Evolutionary conservation across 257 asterid genomes (phyloP).

Genomic region (Parsonsia alboflavescens): DNA sequence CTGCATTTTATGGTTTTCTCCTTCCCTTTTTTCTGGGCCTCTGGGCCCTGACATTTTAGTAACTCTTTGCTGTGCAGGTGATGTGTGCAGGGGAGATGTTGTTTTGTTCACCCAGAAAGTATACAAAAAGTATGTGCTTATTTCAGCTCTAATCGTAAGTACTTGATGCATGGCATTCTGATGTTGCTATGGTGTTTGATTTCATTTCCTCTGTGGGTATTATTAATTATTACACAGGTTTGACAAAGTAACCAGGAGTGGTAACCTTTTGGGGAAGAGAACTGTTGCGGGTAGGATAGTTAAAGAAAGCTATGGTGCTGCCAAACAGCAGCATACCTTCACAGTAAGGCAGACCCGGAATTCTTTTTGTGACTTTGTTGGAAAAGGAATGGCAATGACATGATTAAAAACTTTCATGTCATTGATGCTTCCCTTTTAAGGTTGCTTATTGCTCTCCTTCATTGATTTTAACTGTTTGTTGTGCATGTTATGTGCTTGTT

Average conservation of each 20-base stretch:
- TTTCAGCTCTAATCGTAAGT: neutral
- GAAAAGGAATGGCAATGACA: neutral
- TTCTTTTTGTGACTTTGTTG: neutral
- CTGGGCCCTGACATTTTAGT: conserved; percentile 1
- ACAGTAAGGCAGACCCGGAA: conserved; percentile 38
- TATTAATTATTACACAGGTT: conserved; percentile 25
- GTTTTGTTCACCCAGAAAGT: conserved; percentile 73
- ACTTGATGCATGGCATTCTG: neutral
- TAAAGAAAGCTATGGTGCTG: conserved; percentile 75
- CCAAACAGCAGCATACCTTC: conserved; percentile 84
- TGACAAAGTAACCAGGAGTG: conserved; percentile 42
- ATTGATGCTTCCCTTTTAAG: neutral
- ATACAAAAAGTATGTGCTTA: conserved; percentile 32
- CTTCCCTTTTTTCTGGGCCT: neutral
- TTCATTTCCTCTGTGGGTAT: neutral
- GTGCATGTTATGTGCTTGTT: neutral
- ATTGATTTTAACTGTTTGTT: neutral
- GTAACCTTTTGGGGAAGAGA: conserved; percentile 42
- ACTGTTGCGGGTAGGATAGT: conserved; percentile 67
- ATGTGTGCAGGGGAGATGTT: conserved; percentile 75
- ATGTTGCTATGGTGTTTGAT: neutral
- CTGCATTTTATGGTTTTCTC: conserved; percentile 13
- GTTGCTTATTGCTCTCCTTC: neutral
- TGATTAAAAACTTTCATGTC: neutral
- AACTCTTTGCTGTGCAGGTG: conserved; percentile 40